Percentiles rank a stretch among this genome's conserved stretches.
These are phyloP conservation scores for Aspergillus transmontanensis DNA, from an alignment of 2,329 filamentous ascomycete species.

Conservation along the genomic window DNA sequence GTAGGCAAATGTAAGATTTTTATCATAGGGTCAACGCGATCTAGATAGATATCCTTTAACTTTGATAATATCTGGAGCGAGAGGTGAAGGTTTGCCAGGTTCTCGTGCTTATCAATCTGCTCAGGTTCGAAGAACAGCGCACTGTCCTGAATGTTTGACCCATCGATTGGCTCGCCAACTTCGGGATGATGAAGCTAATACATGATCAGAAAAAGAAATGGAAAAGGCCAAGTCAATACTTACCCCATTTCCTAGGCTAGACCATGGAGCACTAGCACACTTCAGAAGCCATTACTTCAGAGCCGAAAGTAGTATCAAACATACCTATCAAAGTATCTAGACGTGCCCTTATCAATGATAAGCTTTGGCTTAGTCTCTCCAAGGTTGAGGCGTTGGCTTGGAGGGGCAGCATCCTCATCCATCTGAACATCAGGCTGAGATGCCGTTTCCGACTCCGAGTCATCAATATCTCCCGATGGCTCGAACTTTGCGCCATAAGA, in stretches of 20 bases:
- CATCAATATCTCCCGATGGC: background rate
- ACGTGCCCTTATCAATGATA: background rate
- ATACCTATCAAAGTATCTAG: background rate
- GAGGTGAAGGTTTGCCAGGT: background rate
- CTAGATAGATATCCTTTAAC: constrained; percentile 16
- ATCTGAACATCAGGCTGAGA: background rate
- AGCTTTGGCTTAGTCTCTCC: background rate
- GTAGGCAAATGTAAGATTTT: constrained; percentile 25
- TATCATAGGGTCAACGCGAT: constrained; percentile 22
- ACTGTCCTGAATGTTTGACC: background rate
- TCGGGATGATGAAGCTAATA: background rate
- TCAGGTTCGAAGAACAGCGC: background rate
- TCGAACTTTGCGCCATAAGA: background rate
- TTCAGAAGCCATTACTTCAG: background rate
- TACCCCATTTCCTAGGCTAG: background rate
- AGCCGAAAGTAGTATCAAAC: background rate
- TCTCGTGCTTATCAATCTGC: background rate
- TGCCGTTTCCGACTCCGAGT: background rate
- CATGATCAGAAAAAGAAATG: background rate
- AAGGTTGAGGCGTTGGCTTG: background rate
- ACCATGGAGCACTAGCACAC: background rate
- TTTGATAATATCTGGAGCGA: background rate
- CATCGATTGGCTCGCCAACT: background rate
- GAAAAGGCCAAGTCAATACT: background rate
- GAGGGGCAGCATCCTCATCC: background rate